These are phyloP conservation scores for Thalassiosira ordinaria DNA, from an alignment of 352 stramenopile species.

Conservation along the genomic window DNA sequence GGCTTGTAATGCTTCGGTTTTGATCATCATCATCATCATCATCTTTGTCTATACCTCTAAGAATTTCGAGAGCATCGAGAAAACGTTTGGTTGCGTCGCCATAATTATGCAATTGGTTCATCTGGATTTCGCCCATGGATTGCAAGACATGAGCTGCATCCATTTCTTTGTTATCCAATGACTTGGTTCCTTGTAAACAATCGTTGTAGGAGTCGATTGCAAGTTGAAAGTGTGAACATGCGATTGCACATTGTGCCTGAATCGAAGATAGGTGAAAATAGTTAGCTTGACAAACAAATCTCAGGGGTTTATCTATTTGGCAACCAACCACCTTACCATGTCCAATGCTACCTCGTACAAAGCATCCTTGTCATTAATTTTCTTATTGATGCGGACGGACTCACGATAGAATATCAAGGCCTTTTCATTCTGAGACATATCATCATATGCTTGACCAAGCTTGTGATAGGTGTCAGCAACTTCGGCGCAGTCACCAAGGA, in stretches of 20 bases:
- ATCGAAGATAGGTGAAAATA: constrained; percentile 7
- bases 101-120: constrained; percentile 55
- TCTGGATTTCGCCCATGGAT: constrained; percentile 59
- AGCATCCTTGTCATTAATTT: constrained; percentile 35
- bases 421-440: constrained; percentile 56
- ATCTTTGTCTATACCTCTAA: constrained; percentile 39
- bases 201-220: constrained; percentile 63
- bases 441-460: constrained; percentile 55
- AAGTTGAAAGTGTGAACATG: constrained; percentile 48
- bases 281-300: too few species aligned
- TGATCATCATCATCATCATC: constrained; percentile 48
- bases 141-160: constrained; percentile 45
- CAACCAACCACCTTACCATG: constrained; percentile 39
- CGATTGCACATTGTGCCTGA: constrained; percentile 50
- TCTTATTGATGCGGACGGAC: constrained; percentile 58
- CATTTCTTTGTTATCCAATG: constrained; percentile 33
- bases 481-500: constrained; percentile 43
- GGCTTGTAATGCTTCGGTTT: constrained; percentile 26
- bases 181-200: constrained; percentile 46
- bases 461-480: constrained; percentile 63
- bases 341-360: constrained; percentile 55
- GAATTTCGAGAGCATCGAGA: constrained; percentile 60
- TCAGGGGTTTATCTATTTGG: too few species aligned
- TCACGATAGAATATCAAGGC: constrained; percentile 66
- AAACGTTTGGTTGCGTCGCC: constrained; percentile 50